A percentile compares a stretch with the other conserved stretches of the same genome.
Evolutionary conservation across 225 moss, liverwort and hornwort species (phyloP).

Genomic region (Antitrichia curtipendula): DNA sequence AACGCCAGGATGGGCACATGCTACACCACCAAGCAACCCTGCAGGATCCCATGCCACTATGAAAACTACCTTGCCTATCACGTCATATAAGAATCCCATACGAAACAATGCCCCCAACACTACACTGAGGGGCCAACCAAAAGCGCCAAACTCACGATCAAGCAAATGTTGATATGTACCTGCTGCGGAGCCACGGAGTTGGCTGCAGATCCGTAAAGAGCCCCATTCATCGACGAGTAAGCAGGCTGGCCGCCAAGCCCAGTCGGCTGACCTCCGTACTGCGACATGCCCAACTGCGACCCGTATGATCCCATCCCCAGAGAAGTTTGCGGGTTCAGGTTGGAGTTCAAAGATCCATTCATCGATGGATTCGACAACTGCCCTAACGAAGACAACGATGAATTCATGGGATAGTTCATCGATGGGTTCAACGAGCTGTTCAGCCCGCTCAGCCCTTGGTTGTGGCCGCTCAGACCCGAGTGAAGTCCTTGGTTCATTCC

Average conservation of each 20-base stretch:
- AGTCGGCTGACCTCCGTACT: slow-evolving; percentile 58
- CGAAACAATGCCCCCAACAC: neutral
- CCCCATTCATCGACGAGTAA: slow-evolving; percentile 76
- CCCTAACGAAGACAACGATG: slow-evolving; percentile 50
- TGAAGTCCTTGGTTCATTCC: slow-evolving; percentile 73
- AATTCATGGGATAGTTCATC: slow-evolving; percentile 55
- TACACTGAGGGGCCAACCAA: neutral
- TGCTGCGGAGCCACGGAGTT: slow-evolving; percentile 69
- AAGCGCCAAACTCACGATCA: neutral
- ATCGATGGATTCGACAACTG: slow-evolving; percentile 61
- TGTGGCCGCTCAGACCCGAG: slow-evolving; percentile 50
- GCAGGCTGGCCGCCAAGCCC: slow-evolving; percentile 69
- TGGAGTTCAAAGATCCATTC: slow-evolving; percentile 59
- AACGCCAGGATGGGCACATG: neutral
- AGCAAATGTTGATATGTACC: neutral
- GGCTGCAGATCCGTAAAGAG: slow-evolving; percentile 66
- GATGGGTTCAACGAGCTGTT: slow-evolving; percentile 39
- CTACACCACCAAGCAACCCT: neutral
- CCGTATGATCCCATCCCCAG: slow-evolving; percentile 82
- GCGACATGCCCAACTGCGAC: slow-evolving; percentile 72
- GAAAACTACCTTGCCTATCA: neutral
- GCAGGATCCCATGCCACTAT: neutral
- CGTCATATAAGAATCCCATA: neutral
- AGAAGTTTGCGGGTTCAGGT: slow-evolving; percentile 64
- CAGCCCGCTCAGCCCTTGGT: slow-evolving; percentile 53